These are phyloP conservation scores for Scedosporium apiospermum DNA, from an alignment of 2,329 filamentous ascomycete species.

Conservation along the genomic window DNA sequence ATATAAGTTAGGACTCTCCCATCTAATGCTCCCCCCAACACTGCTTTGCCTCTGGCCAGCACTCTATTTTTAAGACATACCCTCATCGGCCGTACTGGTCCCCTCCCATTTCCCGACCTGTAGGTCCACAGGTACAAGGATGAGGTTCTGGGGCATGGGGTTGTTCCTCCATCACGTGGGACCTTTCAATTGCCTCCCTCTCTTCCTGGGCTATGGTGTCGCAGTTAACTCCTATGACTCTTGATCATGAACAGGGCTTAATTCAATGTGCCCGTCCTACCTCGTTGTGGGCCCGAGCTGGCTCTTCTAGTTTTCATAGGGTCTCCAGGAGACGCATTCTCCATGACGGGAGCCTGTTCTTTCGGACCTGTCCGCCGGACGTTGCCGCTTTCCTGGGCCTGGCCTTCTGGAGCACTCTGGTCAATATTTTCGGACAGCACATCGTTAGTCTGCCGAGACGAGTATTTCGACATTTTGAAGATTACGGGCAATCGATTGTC, in stretches of 20 bases:
- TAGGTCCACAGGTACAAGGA: conserved; percentile 19
- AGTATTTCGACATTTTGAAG: background rate
- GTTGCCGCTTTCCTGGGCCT: background rate
- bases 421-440: background rate
- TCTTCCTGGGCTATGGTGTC: conserved; percentile 21
- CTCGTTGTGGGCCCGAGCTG: background rate
- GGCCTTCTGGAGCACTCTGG: background rate
- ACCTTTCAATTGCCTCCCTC: conserved; percentile 24
- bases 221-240: background rate
- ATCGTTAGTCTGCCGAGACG: background rate
- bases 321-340: background rate
- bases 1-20: no score
- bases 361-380: background rate
- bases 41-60: no score
- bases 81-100: background rate
- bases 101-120: conserved; percentile 19
- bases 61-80: background rate
- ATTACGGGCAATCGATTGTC: background rate
- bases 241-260: background rate
- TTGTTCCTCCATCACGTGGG: conserved; percentile 24
- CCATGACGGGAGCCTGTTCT: background rate
- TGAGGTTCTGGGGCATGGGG: conserved; percentile 20
- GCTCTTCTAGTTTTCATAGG: background rate
- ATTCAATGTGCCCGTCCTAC: background rate
- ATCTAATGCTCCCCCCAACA: no score